A percentile compares a stretch with the other conserved stretches of the same genome.
These are phyloP conservation scores for Peterozyma xylosa DNA, from an alignment of 805 yeast genomes.

Conservation along the genomic window DNA sequence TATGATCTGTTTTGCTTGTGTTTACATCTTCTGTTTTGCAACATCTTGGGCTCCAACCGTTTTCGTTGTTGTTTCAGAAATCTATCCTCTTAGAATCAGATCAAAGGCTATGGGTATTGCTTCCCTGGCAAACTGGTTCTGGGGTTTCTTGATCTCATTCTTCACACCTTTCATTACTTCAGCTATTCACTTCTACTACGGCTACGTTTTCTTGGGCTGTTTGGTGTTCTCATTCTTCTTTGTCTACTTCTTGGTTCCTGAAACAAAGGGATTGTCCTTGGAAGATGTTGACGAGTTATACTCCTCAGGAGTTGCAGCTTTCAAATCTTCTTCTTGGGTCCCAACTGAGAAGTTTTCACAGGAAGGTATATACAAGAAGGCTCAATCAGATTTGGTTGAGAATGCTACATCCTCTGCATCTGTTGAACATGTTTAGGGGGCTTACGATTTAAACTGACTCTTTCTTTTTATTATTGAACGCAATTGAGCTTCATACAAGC, in stretches of 20 bases:
- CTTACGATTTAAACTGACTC: neutral
- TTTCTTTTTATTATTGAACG: neutral
- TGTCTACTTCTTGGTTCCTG: slow-evolving; percentile 45
- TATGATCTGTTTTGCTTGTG: slow-evolving; percentile 59
- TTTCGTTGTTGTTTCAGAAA: slow-evolving; percentile 58
- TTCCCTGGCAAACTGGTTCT: slow-evolving; percentile 58
- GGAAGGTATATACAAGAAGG: slow-evolving; percentile 2
- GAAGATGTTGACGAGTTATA: slow-evolving; percentile 52
- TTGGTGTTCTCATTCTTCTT: slow-evolving; percentile 44
- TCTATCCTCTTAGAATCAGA: slow-evolving; percentile 61
- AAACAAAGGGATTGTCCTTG: slow-evolving; percentile 48
- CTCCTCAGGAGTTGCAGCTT: slow-evolving; percentile 15
- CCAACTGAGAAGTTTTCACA: slow-evolving; percentile 8
- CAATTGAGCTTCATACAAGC: neutral
- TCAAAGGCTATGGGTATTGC: slow-evolving; percentile 59
- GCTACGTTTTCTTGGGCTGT: slow-evolving; percentile 51
- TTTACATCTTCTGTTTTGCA: slow-evolving; percentile 62
- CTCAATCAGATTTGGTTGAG: slow-evolving; percentile 3
- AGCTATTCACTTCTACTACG: slow-evolving; percentile 49
- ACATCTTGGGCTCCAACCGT: slow-evolving; percentile 73
- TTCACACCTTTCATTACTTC: slow-evolving; percentile 49
- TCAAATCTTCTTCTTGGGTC: slow-evolving; percentile 8
- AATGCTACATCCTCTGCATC: neutral
- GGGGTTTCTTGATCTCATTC: slow-evolving; percentile 51
- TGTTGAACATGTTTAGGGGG: neutral